Evolutionary conservation across 148 eudicot species (phyloP), one percentile per base, ranked within the genome.

Genomic region (Persicaria tinctoria): DNA sequence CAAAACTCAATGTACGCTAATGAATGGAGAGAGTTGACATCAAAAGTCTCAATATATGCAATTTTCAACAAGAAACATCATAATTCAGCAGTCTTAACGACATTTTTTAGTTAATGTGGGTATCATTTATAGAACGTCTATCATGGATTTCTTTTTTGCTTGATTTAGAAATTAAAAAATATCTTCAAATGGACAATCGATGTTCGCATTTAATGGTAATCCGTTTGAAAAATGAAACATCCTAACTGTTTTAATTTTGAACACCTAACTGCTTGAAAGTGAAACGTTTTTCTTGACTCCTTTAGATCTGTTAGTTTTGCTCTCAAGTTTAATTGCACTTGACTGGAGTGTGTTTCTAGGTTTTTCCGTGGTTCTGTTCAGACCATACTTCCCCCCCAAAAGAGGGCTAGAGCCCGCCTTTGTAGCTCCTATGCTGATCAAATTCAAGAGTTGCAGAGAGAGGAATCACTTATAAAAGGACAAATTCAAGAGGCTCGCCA

Each of bases 341-440:
- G 44, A 13, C n/a, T 66, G 47, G 41, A 14, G 48, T 66, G 47
- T 66, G 44, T 66, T 79, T 32, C 38, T 76, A 95, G 99, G 99
- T 95, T 95, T 84, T 90, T 87, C 72, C 99, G 99, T 66, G 89
- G 89, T 71, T 81, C 89, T 75, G 90, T 87, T 76, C 89, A 95
- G 78, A 90, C 97, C 23, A 80, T 85, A 80, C 94, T 95, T 76
- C 98, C 99, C 50, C 97, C 97, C 16, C 81, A 84, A 80, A 92
- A 79, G 85, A 82, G 74, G 78, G 73, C 76, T 45, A 84, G 92
- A 84, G 70, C 80, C 45, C 89, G 99, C 48, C 93, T 95, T 51
- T 89, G 87, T 83, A 84, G 90, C 76, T 90, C 99, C 7, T 95
- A 83, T 87, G 96, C 88, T 82, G 85, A 90, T 77, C 87, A 90